phyloP scores from a whole-genome alignment of 2,329 filamentous ascomycete species.

The Aphanoascus verrucosus region DNA sequence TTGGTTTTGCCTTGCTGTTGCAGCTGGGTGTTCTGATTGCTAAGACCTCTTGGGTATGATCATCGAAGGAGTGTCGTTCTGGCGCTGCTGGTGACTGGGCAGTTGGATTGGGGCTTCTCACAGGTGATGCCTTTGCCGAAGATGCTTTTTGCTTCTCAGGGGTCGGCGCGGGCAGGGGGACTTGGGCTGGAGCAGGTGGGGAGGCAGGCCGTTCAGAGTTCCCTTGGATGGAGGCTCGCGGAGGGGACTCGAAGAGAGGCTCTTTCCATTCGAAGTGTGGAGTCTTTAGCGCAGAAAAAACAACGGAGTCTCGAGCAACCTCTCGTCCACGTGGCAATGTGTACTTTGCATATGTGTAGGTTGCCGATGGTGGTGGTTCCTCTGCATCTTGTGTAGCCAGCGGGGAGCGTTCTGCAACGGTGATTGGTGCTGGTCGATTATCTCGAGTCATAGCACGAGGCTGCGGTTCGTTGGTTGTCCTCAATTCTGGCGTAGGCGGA shows the following conservation, averaged over 20 bases:
- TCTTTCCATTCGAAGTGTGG: conserved; percentile 56
- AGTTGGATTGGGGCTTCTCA: conserved; percentile 3
- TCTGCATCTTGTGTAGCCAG: conserved; percentile 16
- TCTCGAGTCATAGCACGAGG: conserved; percentile 16
- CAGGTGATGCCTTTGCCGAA: conserved; percentile 16
- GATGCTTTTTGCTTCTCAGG: conserved; percentile 24
- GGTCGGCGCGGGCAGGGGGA: conserved; percentile 18
- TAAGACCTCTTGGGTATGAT: conserved; percentile 5
- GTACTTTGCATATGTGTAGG: conserved; percentile 82
- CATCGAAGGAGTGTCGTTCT: conserved; percentile 13
- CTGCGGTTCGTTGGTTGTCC: conserved; percentile 39
- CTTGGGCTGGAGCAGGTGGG: conserved; percentile 20
- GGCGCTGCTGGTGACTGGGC: conserved; percentile 9
- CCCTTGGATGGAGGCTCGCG: conserved; percentile 21
- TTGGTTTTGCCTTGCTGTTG: conserved; percentile 2
- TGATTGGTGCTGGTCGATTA: conserved; percentile 26
- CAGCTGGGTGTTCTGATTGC: conserved; percentile 3
- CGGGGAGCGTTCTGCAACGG: conserved; percentile 20
- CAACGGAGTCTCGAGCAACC: conserved; percentile 56
- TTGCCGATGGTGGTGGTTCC: conserved; percentile 37
- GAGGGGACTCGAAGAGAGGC: conserved; percentile 36
- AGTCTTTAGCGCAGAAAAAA: conserved; percentile 46
- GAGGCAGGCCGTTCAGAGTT: conserved; percentile 25
- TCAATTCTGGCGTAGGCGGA: conserved; percentile 28
- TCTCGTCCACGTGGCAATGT: conserved; percentile 70